A percentile compares a stretch with the other conserved stretches of the same genome.
phyloP scores from a whole-genome alignment of 176 grass and related monocot species.

The Otatea glauca region DNA sequence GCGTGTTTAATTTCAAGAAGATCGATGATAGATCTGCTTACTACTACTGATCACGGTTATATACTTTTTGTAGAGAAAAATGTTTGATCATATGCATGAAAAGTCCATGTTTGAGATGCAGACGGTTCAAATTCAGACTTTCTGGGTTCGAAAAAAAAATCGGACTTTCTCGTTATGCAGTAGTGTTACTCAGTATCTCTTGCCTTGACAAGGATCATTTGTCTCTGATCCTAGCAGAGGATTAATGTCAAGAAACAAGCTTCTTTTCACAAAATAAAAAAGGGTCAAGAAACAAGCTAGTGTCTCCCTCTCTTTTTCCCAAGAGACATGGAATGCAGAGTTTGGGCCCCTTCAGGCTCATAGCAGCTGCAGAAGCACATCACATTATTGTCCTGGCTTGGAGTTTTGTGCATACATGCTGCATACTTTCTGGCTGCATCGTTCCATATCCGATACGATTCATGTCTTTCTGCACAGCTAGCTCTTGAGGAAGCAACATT shows the following conservation, averaged over 20 bases:
- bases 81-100: neutral
- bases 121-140: neutral
- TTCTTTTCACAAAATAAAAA: conserved; percentile 11
- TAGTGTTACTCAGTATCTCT: neutral
- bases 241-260: conserved; percentile 18
- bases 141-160: neutral
- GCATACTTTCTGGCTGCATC: neutral
- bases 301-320: conserved; percentile 3
- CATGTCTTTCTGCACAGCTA: neutral
- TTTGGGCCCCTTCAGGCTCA: conserved; percentile 11
- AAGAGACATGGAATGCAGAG: conserved; percentile 35
- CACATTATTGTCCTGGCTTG: conserved; percentile 33
- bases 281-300: conserved; percentile 7
- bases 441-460: conserved; percentile 24
- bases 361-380: conserved; percentile 26
- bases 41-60: neutral
- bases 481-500: conserved; percentile 14
- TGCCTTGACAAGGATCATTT: neutral
- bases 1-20: conserved; percentile 7
- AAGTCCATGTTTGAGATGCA: neutral
- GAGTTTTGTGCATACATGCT: neutral
- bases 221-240: neutral
- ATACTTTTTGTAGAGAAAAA: neutral
- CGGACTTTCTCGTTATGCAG: neutral
- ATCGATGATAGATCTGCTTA: neutral